Base-by-base conservation (phyloP, 352 stramenopile genomes). In the Globisporangium acanthophoron region DNA sequence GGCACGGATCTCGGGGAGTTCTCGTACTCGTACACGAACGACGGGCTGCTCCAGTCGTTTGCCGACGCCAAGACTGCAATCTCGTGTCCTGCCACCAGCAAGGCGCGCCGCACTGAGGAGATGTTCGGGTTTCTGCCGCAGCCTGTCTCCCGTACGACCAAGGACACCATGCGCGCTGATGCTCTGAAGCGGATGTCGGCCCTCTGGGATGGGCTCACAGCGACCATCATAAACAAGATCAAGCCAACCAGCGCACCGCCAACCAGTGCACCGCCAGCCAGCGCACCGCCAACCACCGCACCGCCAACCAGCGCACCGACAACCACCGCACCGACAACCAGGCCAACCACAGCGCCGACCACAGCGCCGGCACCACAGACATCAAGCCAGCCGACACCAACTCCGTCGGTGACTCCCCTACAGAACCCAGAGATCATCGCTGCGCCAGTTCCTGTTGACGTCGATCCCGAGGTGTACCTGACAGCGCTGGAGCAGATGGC, bases 1-100 rank as follows among this genome's bases (percentile, higher is more conserved):
- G 61, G 44, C 35, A 65, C 58, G 1, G 75, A 89, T 52, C 56
- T 89, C 29, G 79, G 76, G 2, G 67, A 68, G 41, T 61, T 78
- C 37, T 86, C 76, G 43, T 89, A 89, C 71, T 61, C 76, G 66
- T 89, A 89, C 71, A 55, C 71, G 21, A 67, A 72, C n/a, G 75
- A 87, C 53, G 56, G 64, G 12, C 52, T 88, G 11, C 73, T 88
- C 8, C 47, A 62, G 40, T 62, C 56, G 18, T 62, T 62, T 18
- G 39, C 48, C 3, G 27, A 55, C 5, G 48, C 56, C 18, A 55
- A 54, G 1, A 63, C 41, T 3, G 33, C 44, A 24, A 56, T 65
- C 52, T 40, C 52, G 31, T 64, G 41, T 27, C 41, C 51, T 0
- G 51, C 33, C 6, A 20, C 27, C 39, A 61, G 47, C 40, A 59